These are phyloP conservation scores for Neurospora sp. DNA, from an alignment of 2,329 filamentous ascomycete genomes.

Conservation along the genomic window DNA sequence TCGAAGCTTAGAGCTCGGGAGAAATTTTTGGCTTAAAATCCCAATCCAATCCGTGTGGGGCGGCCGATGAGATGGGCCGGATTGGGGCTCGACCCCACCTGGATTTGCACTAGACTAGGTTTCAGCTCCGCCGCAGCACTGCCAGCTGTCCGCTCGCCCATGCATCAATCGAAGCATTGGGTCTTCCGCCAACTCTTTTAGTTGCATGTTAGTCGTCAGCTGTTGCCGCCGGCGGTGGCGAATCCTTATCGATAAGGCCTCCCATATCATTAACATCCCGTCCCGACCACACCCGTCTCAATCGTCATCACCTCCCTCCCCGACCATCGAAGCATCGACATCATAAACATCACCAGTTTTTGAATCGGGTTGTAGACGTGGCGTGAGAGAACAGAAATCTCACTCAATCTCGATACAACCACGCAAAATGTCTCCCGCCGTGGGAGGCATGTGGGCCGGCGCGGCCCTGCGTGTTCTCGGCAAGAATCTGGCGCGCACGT, in stretches of 20 bases:
- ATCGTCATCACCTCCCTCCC: neutral
- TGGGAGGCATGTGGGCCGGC: conserved; percentile 46
- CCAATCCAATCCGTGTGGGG: conserved; percentile 10
- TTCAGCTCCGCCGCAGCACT: neutral
- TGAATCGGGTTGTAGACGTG: neutral
- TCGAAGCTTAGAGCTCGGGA: conserved; percentile 10
- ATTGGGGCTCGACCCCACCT: neutral
- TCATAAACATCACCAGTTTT: neutral
- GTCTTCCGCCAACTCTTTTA: neutral
- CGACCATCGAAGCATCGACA: neutral
- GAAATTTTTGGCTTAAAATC: conserved; percentile 17
- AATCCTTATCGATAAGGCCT: neutral
- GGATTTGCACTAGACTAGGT: neutral
- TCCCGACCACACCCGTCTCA: neutral
- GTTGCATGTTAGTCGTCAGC: neutral
- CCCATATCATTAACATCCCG: neutral
- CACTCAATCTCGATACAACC: conserved; percentile 9
- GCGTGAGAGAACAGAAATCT: neutral
- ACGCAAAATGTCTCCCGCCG: conserved; percentile 40
- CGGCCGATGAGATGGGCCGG: neutral
- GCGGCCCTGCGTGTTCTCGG: conserved; percentile 45
- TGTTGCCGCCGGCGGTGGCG: neutral
- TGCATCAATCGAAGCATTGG: neutral
- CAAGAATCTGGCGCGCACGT: conserved; percentile 31
- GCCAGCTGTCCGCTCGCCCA: neutral